A percentile compares a stretch with the other conserved stretches of the same genome.
These are phyloP conservation scores for Bipolaris zeicola DNA, from an alignment of 2,329 filamentous ascomycete species.

Conservation along the genomic window DNA sequence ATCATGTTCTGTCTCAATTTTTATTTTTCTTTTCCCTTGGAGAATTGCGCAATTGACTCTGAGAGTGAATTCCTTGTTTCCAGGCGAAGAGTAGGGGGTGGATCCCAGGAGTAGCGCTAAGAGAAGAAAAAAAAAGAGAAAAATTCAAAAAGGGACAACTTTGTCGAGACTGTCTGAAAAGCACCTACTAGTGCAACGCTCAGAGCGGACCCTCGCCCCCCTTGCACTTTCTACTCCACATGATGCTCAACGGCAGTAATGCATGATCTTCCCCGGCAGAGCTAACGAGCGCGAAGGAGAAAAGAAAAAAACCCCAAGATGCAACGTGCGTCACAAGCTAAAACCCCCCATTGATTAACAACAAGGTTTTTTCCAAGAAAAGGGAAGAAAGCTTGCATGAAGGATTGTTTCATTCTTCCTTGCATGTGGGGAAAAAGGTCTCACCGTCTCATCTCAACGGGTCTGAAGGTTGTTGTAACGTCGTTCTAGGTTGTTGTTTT, in stretches of 20 bases:
- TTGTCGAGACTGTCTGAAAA: background rate
- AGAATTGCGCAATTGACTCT: background rate
- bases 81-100: background rate
- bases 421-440: no score
- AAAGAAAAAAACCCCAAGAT: background rate
- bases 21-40: background rate
- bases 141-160: background rate
- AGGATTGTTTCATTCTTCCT: background rate
- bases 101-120: background rate
- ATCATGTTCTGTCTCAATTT: background rate
- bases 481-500: background rate
- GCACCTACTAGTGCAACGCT: background rate
- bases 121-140: background rate
- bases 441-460: no score
- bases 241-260: background rate
- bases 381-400: background rate
- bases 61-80: background rate
- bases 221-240: constrained; percentile 3
- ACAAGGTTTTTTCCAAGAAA: no score
- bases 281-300: background rate
- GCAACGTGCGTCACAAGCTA: no score
- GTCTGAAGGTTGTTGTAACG: no score
- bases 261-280: constrained; percentile 4
- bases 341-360: no score
- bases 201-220: background rate